Percentiles rank a stretch among this genome's conserved stretches.
Conservation (phyloP, 176 grass and related monocot genomes). For the Stipa capillata region DNA sequence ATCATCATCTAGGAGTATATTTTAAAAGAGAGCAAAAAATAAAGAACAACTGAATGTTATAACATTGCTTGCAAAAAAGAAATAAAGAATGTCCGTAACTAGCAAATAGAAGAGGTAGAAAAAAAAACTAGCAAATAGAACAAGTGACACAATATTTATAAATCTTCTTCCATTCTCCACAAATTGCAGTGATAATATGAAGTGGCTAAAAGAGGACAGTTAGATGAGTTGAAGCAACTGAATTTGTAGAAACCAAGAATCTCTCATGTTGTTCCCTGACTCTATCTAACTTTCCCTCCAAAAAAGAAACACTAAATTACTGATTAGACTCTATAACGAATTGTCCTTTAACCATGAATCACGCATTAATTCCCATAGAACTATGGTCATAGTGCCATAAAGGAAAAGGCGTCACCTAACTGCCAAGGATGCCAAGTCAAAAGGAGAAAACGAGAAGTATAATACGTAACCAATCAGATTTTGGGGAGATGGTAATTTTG, state of each 20-base stretch:
- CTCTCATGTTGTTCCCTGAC: neutral
- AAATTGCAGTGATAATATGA: neutral
- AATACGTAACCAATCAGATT: neutral
- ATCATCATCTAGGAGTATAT: slow-evolving; percentile 69
- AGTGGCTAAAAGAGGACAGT: neutral
- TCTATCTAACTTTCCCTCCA: neutral
- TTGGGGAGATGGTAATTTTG: neutral
- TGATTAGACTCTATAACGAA: too few species aligned
- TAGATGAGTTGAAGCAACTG: too few species aligned
- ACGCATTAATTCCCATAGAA: too few species aligned
- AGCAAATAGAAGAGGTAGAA: neutral
- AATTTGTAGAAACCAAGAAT: neutral
- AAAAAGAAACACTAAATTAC: neutral
- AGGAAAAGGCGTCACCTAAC: neutral
- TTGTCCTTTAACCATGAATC: neutral
- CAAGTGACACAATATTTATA: neutral
- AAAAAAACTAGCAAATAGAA: neutral
- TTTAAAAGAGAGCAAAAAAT: too few species aligned
- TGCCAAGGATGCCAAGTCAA: neutral
- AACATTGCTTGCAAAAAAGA: neutral
- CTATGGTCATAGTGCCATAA: neutral
- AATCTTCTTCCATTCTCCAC: neutral
- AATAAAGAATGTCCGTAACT: neutral
- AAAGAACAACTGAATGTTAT: neutral
- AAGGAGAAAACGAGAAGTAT: neutral